Conservation (phyloP, 2,329 filamentous ascomycete species). For the Bipolaris sorokiniana region DNA sequence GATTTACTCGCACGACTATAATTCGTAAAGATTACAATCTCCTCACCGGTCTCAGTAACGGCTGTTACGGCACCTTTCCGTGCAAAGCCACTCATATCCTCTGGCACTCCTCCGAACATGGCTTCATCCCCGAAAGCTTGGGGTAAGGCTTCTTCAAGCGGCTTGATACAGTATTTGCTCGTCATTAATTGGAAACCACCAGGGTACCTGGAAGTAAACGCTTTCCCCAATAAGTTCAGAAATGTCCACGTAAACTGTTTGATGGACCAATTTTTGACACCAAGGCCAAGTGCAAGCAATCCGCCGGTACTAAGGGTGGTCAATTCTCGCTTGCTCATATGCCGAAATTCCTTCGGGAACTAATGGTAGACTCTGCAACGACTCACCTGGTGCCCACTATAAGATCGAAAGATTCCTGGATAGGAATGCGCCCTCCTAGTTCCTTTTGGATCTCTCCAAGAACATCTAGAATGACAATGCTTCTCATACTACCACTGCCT, state of each 20-base stretch:
- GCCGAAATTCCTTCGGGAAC: too few species aligned
- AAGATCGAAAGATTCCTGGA: slow-evolving; percentile 57
- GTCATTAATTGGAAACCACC: slow-evolving; percentile 46
- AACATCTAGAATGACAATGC: slow-evolving; percentile 51
- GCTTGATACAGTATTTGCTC: neutral
- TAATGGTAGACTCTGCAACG: neutral
- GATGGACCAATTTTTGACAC: slow-evolving; percentile 48
- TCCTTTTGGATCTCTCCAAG: slow-evolving; percentile 51
- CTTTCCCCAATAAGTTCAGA: slow-evolving; percentile 47
- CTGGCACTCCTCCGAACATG: slow-evolving; percentile 42
- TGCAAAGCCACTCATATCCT: neutral
- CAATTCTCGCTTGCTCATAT: too few species aligned
- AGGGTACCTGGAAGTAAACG: slow-evolving; percentile 50
- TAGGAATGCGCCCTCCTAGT: slow-evolving; percentile 49
- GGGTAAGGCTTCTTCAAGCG: slow-evolving; percentile 10
- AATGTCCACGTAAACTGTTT: slow-evolving; percentile 47
- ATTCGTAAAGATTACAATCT: slow-evolving; percentile 48
- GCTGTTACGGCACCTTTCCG: slow-evolving; percentile 10
- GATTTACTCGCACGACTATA: slow-evolving; percentile 52
- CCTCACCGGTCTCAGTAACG: too few species aligned
- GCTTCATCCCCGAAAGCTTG: slow-evolving; percentile 7
- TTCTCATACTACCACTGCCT: slow-evolving; percentile 12
- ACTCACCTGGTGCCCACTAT: slow-evolving; percentile 44
- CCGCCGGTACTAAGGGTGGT: slow-evolving; percentile 48
- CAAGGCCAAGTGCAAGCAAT: slow-evolving; percentile 53